Base-by-base conservation (phyloP, 257 asterid species). In the Nemophila menziesii region DNA sequence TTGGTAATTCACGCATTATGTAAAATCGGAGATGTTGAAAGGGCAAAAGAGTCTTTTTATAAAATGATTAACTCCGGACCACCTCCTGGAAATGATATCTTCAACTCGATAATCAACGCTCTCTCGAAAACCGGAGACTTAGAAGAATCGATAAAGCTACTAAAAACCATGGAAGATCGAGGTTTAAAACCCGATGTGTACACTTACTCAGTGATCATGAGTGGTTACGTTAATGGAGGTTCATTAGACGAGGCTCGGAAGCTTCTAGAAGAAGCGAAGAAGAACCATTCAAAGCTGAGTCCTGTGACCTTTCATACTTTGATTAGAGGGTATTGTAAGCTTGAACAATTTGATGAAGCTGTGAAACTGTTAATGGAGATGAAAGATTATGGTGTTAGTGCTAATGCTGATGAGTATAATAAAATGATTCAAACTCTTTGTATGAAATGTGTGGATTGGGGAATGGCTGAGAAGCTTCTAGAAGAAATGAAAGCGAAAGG, bases 131-230 rank as follows among this genome's bases (percentile, higher is more conserved):
- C 27, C 3, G 87, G 80, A 15, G 78, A 78, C 20, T 58, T 67
- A 74, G 75, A 65, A 27, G 98, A 70, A 60, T 82, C 98, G 9
- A 23, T 21, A 58, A 63, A 62, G 19, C 39, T 67, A 22, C 46
- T 60, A 72, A 62, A 62, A 33, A 40, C 74, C 57, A 78, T 84
- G 86, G 78, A 78, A 74, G 65, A 33, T 42, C 66, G 92, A 54
- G 96, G 98, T 58, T 68, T 89, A 43, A 78, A 79, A 62, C 93
- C 93, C 8, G 97, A 78, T 60, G 65, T 84, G 6, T 84, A 71
- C 74, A 75, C 93, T 24, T 89, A 80, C 44, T 62, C 61, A 53
- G 92, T 78, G 57, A 62, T 89, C 39, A 68, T 89, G 73, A 74
- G 87, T 49, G 87, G 81, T 49, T 79, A 69, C 60, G 69, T 64